Base-by-base conservation (phyloP, 2,329 filamentous ascomycete species). In the Botrytis galanthina region DNA sequence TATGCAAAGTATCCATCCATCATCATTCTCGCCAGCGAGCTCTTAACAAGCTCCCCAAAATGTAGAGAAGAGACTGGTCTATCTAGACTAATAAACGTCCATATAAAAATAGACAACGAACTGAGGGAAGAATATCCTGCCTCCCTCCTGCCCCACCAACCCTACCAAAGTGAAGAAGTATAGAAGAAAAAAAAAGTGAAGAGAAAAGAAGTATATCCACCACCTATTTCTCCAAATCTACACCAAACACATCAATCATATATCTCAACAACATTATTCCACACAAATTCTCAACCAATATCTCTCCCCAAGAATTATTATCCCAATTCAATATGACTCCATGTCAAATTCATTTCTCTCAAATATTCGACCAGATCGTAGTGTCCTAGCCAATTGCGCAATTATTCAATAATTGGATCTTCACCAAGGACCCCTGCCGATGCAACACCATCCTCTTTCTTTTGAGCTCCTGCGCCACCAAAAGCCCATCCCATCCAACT, bases 401-500 rank as follows among this genome's bases (percentile, higher is more conserved):
- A 70, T 61, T 61, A 72, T 67, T 72, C 71, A 51, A 72, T 48
- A 32, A 72, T 72, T 14, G 71, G 32, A 44, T 72, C 71, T 57
- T 72, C 71, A 61, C 39, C 54, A 35, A 51, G 70, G 7, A n/a
- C 48, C 39, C 39, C 48, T 20, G n/a, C 64, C 20, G 46, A 48
- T 32, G 29, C 29, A 63, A 22, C 39, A 63, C 54, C 18, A 63
- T 60, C 60, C 20, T 72, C 71, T 32, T 73, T 69, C 44, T 73
- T 73, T n/a, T 70, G 68, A 39, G 32, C 66, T 6, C 20, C 64
- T 26, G 32, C 71, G 4, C 64, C 57, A 51, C 77, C 78, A 75
- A 80, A 80, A 9, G 85, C 84, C 88, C 89, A 91, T 20, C 88
- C 88, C 73, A 91, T 87, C 90, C 90, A 92, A 81, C 89, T 91